Base-by-base conservation (phyloP, 2,329 filamentous ascomycete genomes). In the Talaromyces sp. region DNA sequence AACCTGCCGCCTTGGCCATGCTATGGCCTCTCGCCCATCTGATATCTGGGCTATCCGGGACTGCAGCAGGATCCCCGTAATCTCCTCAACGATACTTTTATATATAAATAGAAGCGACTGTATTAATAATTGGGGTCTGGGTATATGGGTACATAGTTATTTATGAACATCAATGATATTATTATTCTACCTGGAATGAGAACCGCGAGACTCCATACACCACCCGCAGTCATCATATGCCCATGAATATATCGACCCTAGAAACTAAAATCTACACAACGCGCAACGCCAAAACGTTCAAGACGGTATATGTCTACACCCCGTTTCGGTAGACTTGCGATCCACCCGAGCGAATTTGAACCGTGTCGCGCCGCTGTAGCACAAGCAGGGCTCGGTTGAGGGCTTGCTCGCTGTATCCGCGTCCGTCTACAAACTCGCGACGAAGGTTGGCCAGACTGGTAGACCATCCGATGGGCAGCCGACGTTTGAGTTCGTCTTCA, bases 381-480 rank as follows among this genome's bases (percentile, higher is more conserved):
- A 98, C 85, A 78, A 93, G 87, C 67, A 99, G 74, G 0, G 93
- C 91, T 67, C 93, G 81, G 66, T 93, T 93, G 31, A 99, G 81
- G 17, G 87, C 88, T 72, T 91, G 88, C 76, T 98, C 95, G 64
- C 86, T 91, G 76, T 93, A 98, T 0, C 91, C 91, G 74, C 93
- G 91, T 14, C 89, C 88, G 69, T 96, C 92, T 5, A 96, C 91
- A 81, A 99, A 93, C 74, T 99, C 95, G 52, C 91, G 84, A 64
- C 90, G 86, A 65, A 99, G 77, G 1, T 91, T 96, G 0, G 90
- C 89, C 61, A 98, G 76, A 70, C 90, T 96, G 1, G 93, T 96
- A 70, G 90, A 95, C 91, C 93, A 99, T 21, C 95, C 95, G 66
- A 99, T 95, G 0, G 95, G 93, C 68, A 99, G 79, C 27, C 93